phyloP scores from a whole-genome alignment of 2,329 filamentous ascomycete species.

The Talaromyces sp. region DNA sequence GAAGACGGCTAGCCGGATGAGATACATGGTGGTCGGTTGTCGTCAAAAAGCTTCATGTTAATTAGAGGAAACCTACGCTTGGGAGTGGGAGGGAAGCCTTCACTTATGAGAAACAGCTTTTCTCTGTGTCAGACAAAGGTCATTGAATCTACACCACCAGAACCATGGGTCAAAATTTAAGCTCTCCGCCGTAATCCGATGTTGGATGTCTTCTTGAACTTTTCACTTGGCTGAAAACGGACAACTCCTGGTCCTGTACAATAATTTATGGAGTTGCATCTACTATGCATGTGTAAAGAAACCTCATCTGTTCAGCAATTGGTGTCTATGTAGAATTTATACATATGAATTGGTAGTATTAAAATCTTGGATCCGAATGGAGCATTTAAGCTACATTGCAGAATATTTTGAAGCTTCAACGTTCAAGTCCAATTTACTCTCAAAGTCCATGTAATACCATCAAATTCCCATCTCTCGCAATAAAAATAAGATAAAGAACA shows the following conservation, averaged over 20 bases:
- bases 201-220: background rate
- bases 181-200: slow-evolving; percentile 10
- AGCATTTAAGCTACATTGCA: background rate
- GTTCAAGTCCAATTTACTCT: background rate
- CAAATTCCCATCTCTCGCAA: background rate
- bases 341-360: background rate
- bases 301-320: too few relatives aligned
- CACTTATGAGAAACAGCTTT: background rate
- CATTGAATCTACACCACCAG: background rate
- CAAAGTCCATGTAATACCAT: background rate
- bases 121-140: slow-evolving; percentile 11
- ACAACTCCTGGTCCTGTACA: background rate
- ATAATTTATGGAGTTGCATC: background rate
- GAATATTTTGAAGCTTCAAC: background rate
- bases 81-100: background rate
- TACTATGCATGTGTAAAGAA: background rate
- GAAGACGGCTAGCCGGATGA: background rate
- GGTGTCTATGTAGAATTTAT: too few relatives aligned
- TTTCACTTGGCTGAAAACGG: background rate
- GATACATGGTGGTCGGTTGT: slow-evolving; percentile 2
- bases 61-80: background rate
- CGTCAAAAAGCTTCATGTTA: background rate
- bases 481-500: background rate
- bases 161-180: slow-evolving; percentile 5
- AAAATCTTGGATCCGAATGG: background rate